Percentiles rank a stretch among this genome's conserved stretches.
Evolutionary conservation across 2,329 filamentous ascomycete species (phyloP).

Genomic region (Clarireedia paspali): DNA sequence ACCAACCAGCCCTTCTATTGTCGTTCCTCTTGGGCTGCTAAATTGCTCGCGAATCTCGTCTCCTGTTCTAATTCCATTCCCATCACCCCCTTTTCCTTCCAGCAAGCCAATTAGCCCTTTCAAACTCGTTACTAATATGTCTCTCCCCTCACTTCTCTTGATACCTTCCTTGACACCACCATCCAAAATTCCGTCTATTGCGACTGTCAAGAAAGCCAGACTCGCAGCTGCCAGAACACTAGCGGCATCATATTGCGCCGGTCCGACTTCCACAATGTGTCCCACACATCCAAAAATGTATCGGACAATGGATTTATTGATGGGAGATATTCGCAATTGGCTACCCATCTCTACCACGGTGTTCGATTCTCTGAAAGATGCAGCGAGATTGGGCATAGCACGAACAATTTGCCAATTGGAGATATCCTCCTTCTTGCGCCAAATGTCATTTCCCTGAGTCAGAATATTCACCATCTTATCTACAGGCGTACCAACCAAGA

Average conservation of each 20-base stretch:
- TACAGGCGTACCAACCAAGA: conserved; percentile 70
- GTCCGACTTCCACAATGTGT: conserved; percentile 58
- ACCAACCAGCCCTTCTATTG: conserved; percentile 65
- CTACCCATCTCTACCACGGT: conserved; percentile 51
- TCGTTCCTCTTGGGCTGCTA: conserved; percentile 69
- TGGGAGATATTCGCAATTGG: background rate
- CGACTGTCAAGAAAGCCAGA: conserved; percentile 66
- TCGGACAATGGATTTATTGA: conserved; percentile 43
- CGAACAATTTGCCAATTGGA: conserved; percentile 50
- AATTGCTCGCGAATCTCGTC: conserved; percentile 69
- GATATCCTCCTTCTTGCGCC: conserved; percentile 33
- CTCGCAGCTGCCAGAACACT: conserved; percentile 69
- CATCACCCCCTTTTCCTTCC: conserved; percentile 21
- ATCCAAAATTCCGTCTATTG: conserved; percentile 70
- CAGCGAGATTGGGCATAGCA: conserved; percentile 80
- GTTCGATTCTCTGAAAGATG: conserved; percentile 72
- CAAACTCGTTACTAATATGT: conserved; percentile 74
- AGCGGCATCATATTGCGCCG: conserved; percentile 61
- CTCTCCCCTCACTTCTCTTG: conserved; percentile 61
- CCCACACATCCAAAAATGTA: conserved; percentile 76
- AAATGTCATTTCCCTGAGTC: conserved; percentile 41
- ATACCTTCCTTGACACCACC: conserved; percentile 74
- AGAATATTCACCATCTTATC: conserved; percentile 50
- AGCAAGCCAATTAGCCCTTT: conserved; percentile 44
- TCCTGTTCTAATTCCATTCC: conserved; percentile 51